Conservation (phyloP, 805 yeast species). For the Candida ortonii region DNA sequence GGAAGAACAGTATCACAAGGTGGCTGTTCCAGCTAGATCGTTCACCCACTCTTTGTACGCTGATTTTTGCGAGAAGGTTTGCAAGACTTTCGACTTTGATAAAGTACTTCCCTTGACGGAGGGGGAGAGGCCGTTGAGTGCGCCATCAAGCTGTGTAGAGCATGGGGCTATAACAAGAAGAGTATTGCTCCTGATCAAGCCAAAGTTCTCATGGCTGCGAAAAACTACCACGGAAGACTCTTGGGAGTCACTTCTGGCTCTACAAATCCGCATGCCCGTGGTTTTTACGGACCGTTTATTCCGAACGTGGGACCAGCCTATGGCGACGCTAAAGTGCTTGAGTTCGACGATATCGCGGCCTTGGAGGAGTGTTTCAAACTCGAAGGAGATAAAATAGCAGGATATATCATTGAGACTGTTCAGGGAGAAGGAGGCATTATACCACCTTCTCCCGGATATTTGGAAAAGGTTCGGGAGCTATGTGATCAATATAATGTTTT, state of each 20-base stretch:
- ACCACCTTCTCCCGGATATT: slow-evolving; percentile 33
- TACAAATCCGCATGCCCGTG: slow-evolving; percentile 31
- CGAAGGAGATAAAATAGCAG: slow-evolving; percentile 34
- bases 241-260: slow-evolving; percentile 39
- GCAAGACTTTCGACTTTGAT: slow-evolving; percentile 28
- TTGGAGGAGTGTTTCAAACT: slow-evolving; percentile 28
- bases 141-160: slow-evolving; percentile 36
- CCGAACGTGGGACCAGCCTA: slow-evolving; percentile 31
- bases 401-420: slow-evolving; percentile 36
- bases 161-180: slow-evolving; percentile 32
- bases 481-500: slow-evolving; percentile 32
- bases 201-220: slow-evolving; percentile 33
- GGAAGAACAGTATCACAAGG: slow-evolving; percentile 28
- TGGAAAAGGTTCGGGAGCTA: slow-evolving; percentile 31
- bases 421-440: slow-evolving; percentile 42
- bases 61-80: slow-evolving; percentile 25
- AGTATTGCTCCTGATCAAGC: slow-evolving; percentile 26
- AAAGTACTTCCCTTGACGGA: slow-evolving; percentile 32
- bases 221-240: slow-evolving; percentile 40
- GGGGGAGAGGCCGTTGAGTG: slow-evolving; percentile 38
- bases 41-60: slow-evolving; percentile 26
- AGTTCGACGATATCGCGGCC: slow-evolving; percentile 26
- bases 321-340: slow-evolving; percentile 29
- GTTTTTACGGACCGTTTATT: slow-evolving; percentile 34
- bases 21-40: slow-evolving; percentile 32